Conservation (phyloP, 148 eudicot genomes). For the Rhododendron kiyosumense region DNA sequence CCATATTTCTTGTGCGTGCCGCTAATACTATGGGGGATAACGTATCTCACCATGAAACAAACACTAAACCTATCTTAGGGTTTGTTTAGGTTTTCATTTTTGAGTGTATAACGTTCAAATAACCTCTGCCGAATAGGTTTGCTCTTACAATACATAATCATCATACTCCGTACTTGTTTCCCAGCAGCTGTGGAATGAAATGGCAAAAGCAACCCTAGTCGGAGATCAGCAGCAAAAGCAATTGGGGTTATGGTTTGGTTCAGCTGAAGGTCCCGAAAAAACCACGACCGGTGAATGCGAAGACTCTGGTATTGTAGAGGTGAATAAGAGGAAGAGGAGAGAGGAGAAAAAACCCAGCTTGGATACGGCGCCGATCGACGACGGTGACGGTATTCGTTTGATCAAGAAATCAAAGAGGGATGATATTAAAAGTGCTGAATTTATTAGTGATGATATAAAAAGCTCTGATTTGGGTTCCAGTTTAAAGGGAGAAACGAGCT, state of each 20-base stretch:
- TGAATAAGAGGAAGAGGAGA: conserved; percentile 32
- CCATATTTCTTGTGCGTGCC: neutral
- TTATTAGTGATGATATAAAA: neutral
- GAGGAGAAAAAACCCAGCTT: conserved; percentile 14
- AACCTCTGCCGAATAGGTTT: neutral
- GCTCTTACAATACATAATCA: too few relatives aligned
- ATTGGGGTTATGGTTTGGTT: conserved; percentile 6
- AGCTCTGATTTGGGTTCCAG: neutral
- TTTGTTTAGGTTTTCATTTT: too few relatives aligned
- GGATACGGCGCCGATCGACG: conserved; percentile 7
- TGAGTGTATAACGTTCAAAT: neutral
- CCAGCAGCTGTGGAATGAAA: conserved; percentile 13
- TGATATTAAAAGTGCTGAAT: neutral
- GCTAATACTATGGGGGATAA: neutral
- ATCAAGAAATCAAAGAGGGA: conserved; percentile 19
- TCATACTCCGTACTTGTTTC: neutral
- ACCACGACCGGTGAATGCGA: conserved; percentile 13
- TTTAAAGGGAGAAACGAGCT: neutral
- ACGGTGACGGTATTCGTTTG: neutral
- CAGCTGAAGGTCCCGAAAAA: conserved; percentile 11
- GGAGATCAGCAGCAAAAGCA: conserved; percentile 22
- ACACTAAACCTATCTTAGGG: neutral
- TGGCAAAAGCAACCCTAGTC: conserved; percentile 68
- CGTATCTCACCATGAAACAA: neutral
- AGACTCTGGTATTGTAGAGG: conserved; percentile 15